Conservation (phyloP, 1,139 yeast species). For the Pichia sp. region DNA sequence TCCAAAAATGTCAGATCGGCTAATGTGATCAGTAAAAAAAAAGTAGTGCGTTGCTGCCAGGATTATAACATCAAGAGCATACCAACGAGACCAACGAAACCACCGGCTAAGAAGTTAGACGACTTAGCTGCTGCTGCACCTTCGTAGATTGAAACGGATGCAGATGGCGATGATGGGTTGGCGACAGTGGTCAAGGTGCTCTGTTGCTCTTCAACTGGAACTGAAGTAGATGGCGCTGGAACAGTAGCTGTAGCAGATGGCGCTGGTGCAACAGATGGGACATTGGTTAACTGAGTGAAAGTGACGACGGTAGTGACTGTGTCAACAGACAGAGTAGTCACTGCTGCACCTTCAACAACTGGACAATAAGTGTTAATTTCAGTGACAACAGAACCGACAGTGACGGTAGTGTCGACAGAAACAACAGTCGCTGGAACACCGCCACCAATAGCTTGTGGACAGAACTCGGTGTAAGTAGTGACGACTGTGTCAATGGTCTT, state of each 20-base stretch:
- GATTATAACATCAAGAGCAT: slow-evolving; percentile 9
- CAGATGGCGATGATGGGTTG: background rate
- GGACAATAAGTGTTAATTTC: slow-evolving; percentile 14
- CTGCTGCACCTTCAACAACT: slow-evolving; percentile 16
- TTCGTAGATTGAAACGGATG: slow-evolving; percentile 3
- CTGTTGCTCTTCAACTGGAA: background rate
- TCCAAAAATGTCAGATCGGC: slow-evolving; percentile 8
- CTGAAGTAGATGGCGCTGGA: slow-evolving; percentile 12
- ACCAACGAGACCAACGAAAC: slow-evolving; percentile 10
- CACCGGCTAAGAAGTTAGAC: slow-evolving; percentile 8
- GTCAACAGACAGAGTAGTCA: slow-evolving; percentile 4
- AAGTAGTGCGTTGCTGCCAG: background rate
- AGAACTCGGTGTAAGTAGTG: slow-evolving; percentile 8
- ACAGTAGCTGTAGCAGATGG: slow-evolving; percentile 11
- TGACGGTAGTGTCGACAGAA: slow-evolving; percentile 2
- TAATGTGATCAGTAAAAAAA: background rate
- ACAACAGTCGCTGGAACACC: slow-evolving; percentile 1
- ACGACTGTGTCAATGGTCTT: slow-evolving; percentile 7
- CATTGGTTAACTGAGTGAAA: slow-evolving; percentile 18
- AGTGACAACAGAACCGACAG: slow-evolving; percentile 6
- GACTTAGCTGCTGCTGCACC: slow-evolving; percentile 9
- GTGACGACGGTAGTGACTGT: slow-evolving; percentile 4
- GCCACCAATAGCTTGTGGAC: slow-evolving; percentile 2
- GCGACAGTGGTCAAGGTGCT: too few species aligned
- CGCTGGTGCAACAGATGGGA: slow-evolving; percentile 5